Conservation (phyloP, 352 stramenopile species). For the Phytophthora pseudosyringae region DNA sequence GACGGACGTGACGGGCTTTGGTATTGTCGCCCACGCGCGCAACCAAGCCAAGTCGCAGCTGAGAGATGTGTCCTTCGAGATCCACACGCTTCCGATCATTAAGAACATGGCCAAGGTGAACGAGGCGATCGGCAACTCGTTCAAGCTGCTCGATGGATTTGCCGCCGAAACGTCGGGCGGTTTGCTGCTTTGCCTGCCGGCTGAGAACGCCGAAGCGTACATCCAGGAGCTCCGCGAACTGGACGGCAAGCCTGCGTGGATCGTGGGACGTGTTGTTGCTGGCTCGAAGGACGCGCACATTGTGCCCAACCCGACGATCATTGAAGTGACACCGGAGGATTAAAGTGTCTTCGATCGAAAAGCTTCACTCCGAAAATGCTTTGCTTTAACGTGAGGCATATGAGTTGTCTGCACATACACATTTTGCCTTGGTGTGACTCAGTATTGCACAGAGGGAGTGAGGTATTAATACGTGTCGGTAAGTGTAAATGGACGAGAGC, state of each 20-base stretch:
- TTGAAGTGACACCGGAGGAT: slow-evolving; percentile 62
- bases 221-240: slow-evolving; percentile 89
- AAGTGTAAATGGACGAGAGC: no score
- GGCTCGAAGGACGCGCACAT: slow-evolving; percentile 75
- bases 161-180: slow-evolving; percentile 95
- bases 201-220: slow-evolving; percentile 85
- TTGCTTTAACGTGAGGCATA: no score
- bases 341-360: no score
- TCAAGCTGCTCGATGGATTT: slow-evolving; percentile 92
- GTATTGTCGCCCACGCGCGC: slow-evolving; percentile 92
- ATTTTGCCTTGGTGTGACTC: no score
- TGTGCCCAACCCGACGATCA: slow-evolving; percentile 52
- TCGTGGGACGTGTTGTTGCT: slow-evolving; percentile 91
- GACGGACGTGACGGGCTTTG: slow-evolving; percentile 97
- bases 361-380: no score
- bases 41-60: slow-evolving; percentile 95
- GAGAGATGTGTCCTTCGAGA: slow-evolving; percentile 88
- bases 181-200: slow-evolving; percentile 91
- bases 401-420: no score
- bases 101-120: slow-evolving; percentile 90
- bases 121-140: slow-evolving; percentile 90
- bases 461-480: no score
- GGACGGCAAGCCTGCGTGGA: slow-evolving; percentile 91
- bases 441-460: no score
- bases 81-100: slow-evolving; percentile 95